Base-by-base conservation (phyloP, 495 filamentous ascomycete species). In the Lepidopterella palustris region DNA sequence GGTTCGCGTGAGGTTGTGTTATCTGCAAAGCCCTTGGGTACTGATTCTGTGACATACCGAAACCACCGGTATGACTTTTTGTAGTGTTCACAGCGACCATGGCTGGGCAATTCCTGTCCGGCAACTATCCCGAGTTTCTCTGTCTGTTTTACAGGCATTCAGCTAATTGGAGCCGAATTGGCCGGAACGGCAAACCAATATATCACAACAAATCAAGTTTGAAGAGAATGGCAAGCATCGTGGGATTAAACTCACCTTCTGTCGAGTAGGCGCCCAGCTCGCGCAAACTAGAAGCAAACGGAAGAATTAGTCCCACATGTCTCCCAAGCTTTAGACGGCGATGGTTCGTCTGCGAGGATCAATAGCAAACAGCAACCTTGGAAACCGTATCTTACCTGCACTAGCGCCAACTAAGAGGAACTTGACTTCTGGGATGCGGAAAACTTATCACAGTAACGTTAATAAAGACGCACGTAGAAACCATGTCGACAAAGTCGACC, bases 21-120 rank as follows among this genome's bases (percentile, higher is more conserved):
- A 24, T 49, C 31, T 32, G 39, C 32, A 11, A 65, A 68, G 68
- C 78, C 80, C 67, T 79, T 82, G 55, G 73, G 73, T 67, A 86
- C 58, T 20, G 8, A 56, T 58, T 11, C 5, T 42, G 35, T 42
- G 35, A 59, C 65, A 42, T 70, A 92, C 61, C 88, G 76, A 71
- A 96, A 95, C 91, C 91, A 95, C 11, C 91, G 82, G 68, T 87
- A 89, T 55, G 82, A 86, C 64, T 90, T 89, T 3, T 78, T 72
- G 70, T 96, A 95, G 66, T 96, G 91, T 29, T 67, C 67, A 68
- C 91, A 96, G 28, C 89, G 79, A 15, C 91, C 91, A 0, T 81
- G 80, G 31, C 77, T 76, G 0, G 91, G 89, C 0, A 96, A 78
- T 61, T 90, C 86, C 60, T 89, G 85, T 53, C 92, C 91, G 3